These are phyloP conservation scores for Apiospora aurea DNA, from an alignment of 2,329 filamentous ascomycete species.

Conservation along the genomic window DNA sequence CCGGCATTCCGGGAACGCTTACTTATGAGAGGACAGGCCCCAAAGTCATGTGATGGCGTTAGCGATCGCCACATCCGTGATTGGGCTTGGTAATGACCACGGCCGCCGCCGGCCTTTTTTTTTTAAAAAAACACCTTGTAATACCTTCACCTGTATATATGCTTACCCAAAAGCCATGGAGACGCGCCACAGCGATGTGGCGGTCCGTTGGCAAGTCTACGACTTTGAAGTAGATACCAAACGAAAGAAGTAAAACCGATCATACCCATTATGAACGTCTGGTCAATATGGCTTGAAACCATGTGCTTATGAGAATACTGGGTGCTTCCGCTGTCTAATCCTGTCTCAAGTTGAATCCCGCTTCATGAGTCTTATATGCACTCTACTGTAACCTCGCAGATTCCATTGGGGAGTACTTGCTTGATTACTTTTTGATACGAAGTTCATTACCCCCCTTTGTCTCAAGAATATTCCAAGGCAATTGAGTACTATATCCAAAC, in stretches of 20 bases:
- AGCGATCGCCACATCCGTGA: background rate
- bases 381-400: background rate
- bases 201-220: slow-evolving; percentile 11
- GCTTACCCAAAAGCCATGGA: slow-evolving; percentile 5
- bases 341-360: background rate
- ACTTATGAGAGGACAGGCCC: slow-evolving; percentile 14
- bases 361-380: background rate
- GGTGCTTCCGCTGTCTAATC: background rate
- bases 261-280: background rate
- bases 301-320: background rate
- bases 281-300: background rate
- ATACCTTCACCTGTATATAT: slow-evolving; percentile 14
- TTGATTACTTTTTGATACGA: background rate
- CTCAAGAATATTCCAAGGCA: background rate
- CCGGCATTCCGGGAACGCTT: background rate
- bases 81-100: slow-evolving; percentile 2
- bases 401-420: background rate
- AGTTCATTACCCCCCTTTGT: background rate
- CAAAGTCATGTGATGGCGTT: slow-evolving; percentile 5
- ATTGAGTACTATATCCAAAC: no score
- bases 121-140: slow-evolving; percentile 13
- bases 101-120: background rate
- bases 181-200: background rate
- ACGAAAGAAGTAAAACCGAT: slow-evolving; percentile 10
- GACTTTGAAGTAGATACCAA: slow-evolving; percentile 6